Evolutionary conservation across 106 monocot genomes (phyloP), one percentile per base, ranked within the genome.

Genomic region (Xerophyta viscosa): DNA sequence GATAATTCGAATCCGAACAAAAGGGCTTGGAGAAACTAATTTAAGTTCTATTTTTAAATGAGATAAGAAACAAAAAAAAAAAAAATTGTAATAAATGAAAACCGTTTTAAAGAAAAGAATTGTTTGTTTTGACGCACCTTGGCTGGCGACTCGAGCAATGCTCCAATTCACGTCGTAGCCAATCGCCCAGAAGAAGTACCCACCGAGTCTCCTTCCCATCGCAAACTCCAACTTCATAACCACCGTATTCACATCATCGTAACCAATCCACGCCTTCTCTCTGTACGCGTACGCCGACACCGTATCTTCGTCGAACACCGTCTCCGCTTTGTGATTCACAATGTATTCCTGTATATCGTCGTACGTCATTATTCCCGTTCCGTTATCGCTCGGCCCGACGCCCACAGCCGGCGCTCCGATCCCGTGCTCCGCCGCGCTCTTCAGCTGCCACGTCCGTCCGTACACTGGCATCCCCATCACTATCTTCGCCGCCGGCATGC

Each of bases 391-490:
- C 1, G 65, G 70, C 2, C 77, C 77, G 1, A 66, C 30, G 0
- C 61, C 41, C 8, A 64, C 66, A 14, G 70, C 71, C 50, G 70
- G 66, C 20, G 77, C 71, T 1, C 65, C 77, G 2, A 77, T 29
- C 0, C 77, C 77, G 61, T 77, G 46, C 26, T 48, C 50, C 29
- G 20, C 44, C 3, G 66, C 18, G 12, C 61, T 23, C 71, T 54
- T 77, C 9, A 77, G 62, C 65, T 20, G 17, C 70, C 70, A 77
- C 3, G 39, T 70, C 7, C 36, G 50, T 20, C 75, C 68, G 52
- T 69, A 76, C 28, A 69, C 22, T 6, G 68, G 75, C 44, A 75
- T 26, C 14, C 69, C 76, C 60, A 76, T 48, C 37, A 65, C 60
- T 21, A 76, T 19, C 63, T 64, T 69, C 27, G 31, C 2, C 25